Conservation (phyloP, 2,329 filamentous ascomycete genomes). For the Bertia moriformis region DNA sequence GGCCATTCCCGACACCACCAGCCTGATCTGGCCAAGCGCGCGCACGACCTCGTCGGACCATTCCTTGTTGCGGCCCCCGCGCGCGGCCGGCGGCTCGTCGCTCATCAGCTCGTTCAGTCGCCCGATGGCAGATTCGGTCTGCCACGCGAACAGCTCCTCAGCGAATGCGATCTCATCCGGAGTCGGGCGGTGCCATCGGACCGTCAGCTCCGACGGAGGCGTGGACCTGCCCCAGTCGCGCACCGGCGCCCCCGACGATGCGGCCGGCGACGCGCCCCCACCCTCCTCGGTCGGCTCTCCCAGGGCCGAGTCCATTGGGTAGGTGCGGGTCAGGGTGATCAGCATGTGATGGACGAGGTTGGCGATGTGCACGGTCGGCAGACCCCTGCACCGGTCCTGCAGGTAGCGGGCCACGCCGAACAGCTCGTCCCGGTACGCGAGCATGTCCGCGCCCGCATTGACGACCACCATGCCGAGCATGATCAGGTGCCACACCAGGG, state of each 20-base stretch:
- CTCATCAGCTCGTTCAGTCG: conserved; percentile 69
- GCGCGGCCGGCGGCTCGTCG: conserved; percentile 66
- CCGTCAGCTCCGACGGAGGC: conserved; percentile 59
- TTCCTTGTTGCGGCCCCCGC: conserved; percentile 90
- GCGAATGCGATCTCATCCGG: conserved; percentile 75
- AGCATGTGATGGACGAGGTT: conserved; percentile 95
- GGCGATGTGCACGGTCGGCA: conserved; percentile 88
- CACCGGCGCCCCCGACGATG: too few species aligned
- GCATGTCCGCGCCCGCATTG: conserved; percentile 77
- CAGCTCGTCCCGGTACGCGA: conserved; percentile 77
- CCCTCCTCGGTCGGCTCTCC: conserved; percentile 68
- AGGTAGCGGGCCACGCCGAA: conserved; percentile 88
- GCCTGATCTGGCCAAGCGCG: conserved; percentile 70
- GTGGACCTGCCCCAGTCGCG: conserved; percentile 75
- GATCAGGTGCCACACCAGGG: conserved; percentile 90
- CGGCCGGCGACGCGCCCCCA: too few species aligned
- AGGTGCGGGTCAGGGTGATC: conserved; percentile 85
- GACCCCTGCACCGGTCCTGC: conserved; percentile 86
- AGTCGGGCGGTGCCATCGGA: conserved; percentile 81
- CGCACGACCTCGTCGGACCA: conserved; percentile 96
- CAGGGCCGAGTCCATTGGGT: conserved; percentile 75
- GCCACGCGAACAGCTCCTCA: conserved; percentile 72
- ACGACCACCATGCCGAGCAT: conserved; percentile 97
- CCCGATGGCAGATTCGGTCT: conserved; percentile 62
- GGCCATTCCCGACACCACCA: conserved; percentile 83